Base-by-base conservation (phyloP, 2,329 filamentous ascomycete species). In the Aspergillus uvarum region DNA sequence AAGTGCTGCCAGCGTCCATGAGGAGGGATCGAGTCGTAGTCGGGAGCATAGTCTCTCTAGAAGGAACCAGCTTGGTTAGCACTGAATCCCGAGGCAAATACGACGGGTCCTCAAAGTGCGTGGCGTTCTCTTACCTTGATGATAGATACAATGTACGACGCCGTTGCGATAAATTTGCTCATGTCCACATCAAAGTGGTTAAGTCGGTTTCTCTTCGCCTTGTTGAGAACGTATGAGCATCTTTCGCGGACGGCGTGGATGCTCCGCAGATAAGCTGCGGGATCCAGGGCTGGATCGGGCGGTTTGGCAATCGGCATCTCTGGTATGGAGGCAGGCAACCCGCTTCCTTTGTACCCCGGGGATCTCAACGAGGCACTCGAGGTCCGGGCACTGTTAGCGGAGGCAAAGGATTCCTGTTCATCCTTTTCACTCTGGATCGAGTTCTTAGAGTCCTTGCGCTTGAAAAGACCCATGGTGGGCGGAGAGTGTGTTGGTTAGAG, bases 111-210 rank as follows among this genome's bases (percentile, higher is more conserved):
- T 19, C 32, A 31, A 19, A 16, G 38, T 44, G 38, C 6, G 16
- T 14, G 19, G 7, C 38, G 26, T 44, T 35, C 19, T 12, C 62
- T 66, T 80, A 93, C 92, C 89, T 96, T 96, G 81, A 97, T 96
- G 65, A 97, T 94, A 47, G 90, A 88, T n/a, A 94, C 88, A 10
- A 96, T 90, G 74, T 96, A 96, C 49, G 85, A 85, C 14, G 93
- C 91, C 1, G 94, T 94, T 65, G 94, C 90, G 50, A 83, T 78
- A 74, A 96, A 94, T 77, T 94, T 96, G 77, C 77, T 78, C 83
- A 93, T 87, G 76, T 97, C 93, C 51, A 96, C 92, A 65, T 91
- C 89, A 70, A 97, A 97, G 74, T 97, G 93, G 67, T 85, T 86
- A 63, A 96, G 83, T 67, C 90, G 83, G 71, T 96, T 91, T 65